Evolutionary conservation across 768 basidiomycete species (phyloP).

Genomic region (Pleurotus citrinopileatus): DNA sequence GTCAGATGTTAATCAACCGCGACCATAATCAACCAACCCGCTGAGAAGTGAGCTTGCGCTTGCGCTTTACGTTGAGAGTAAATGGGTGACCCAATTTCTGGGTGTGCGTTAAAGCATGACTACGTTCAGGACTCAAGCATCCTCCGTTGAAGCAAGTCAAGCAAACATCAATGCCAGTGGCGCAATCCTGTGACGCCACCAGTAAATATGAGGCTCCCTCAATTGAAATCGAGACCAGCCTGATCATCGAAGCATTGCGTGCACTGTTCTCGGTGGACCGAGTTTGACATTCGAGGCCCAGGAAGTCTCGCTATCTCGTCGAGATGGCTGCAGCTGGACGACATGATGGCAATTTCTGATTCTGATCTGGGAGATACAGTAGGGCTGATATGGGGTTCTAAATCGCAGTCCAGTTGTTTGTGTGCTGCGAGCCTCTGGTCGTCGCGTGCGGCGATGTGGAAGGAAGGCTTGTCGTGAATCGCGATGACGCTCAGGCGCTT

Average conservation of each 20-base stretch:
- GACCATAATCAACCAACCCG: constrained; percentile 49
- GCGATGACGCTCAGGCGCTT: background rate
- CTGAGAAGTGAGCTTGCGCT: constrained; percentile 55
- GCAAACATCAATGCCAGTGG: constrained; percentile 85
- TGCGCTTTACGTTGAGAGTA: constrained; percentile 79
- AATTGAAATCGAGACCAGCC: constrained; percentile 35
- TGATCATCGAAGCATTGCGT: constrained; percentile 97
- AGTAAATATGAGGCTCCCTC: constrained; percentile 2
- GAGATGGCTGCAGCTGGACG: constrained; percentile 49
- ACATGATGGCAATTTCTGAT: constrained; percentile 22
- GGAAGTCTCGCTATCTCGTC: constrained; percentile 44
- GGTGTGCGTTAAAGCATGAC: constrained; percentile 75
- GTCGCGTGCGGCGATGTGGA: too few relatives aligned
- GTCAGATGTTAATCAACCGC: background rate
- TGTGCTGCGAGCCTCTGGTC: too few relatives aligned
- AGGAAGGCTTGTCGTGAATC: too few relatives aligned
- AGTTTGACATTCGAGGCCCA: constrained; percentile 62
- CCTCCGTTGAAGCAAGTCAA: constrained; percentile 93
- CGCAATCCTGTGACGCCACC: constrained; percentile 50
- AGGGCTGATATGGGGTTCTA: too few relatives aligned
- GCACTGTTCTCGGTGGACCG: constrained; percentile 89
- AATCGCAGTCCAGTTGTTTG: background rate
- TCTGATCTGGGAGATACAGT: background rate
- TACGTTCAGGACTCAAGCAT: constrained; percentile 59
- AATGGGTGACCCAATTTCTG: constrained; percentile 72